Evolutionary conservation across 176 grass and related monocot species (phyloP), one percentile per base, ranked within the genome.

Genomic region (Secale cereale): DNA sequence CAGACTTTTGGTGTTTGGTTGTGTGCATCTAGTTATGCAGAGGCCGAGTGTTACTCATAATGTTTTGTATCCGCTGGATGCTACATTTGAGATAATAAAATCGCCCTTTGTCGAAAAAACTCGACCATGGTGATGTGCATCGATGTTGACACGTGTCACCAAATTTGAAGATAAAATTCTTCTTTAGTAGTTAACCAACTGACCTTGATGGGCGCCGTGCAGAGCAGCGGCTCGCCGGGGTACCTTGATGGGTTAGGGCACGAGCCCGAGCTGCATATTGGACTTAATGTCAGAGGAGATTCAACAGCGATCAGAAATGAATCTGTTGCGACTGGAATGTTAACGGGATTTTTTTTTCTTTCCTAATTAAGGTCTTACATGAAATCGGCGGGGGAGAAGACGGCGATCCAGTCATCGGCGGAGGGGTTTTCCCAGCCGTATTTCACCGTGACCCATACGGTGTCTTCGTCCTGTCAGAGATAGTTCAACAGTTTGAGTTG

Each of bases 201-300:
- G 41, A 94, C 95, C 91, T 98, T 98, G 82, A 98, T 91, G 6
- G 95, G 95, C 22, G 95, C 91, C 32, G 91, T 88, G 86, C 95
- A 98, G 65, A 98, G 90, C 71, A 86, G 54, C n/a, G 95, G 95
- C 63, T 85, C 84, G 15, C 50, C 62, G 50, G 89, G 87, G 85
- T 83, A 70, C 1, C 79, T 64, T 65, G 62, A 30, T 28, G 86
- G 78, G 35, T 89, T 77, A 64, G 88, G 84, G 80, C 95, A 94
- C 2, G 62, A 30, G 0, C 86, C 91, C 39, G 90, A 86, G 78
- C 92, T 94, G 84, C 85, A 74, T 6, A 82, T 14, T 22, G 52
- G 19, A 56, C 19, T 5, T 7, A 19, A 27, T 35, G 29, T 45
- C 40, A 82, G 46, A 71, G 10, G 36, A 10, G 41, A 43, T 68